Percentiles rank a stretch among this genome's conserved stretches.
These are phyloP conservation scores for Rosa chinensis DNA, from an alignment of 306 rosid genomes.

Conservation along the genomic window DNA sequence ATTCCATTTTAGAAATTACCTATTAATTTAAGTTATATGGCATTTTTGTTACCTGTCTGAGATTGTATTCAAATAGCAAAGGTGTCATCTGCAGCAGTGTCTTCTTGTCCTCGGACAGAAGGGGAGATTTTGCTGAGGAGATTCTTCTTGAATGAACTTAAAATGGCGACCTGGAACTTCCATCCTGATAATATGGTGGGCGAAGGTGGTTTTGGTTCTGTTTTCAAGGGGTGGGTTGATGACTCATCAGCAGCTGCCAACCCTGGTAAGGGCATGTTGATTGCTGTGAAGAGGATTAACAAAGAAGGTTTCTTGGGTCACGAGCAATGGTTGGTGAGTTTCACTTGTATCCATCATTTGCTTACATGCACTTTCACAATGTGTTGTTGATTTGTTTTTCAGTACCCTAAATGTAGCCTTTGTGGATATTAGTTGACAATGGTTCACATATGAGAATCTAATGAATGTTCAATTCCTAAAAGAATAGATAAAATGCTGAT, in stretches of 20 bases:
- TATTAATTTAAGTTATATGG: neutral
- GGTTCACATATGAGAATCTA: neutral
- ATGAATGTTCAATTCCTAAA: neutral
- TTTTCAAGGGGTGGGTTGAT: constrained; percentile 93
- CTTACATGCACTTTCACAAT: neutral
- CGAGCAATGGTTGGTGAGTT: constrained; percentile 95
- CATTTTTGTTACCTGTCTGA: neutral
- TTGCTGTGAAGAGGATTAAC: constrained; percentile 90
- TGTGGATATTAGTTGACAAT: neutral
- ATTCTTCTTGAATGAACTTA: constrained; percentile 69
- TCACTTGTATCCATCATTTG: constrained; percentile 13
- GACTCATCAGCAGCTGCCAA: constrained; percentile 65
- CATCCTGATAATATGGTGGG: constrained; percentile 93
- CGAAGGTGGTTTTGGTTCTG: constrained; percentile 90
- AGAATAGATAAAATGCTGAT: neutral
- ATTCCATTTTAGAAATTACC: neutral
- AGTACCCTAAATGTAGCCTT: neutral
- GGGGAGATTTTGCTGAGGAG: constrained; percentile 83
- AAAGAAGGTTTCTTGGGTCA: constrained; percentile 91
- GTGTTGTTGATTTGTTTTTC: neutral
- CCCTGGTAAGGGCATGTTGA: constrained; percentile 78
- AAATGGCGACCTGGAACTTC: constrained; percentile 79
- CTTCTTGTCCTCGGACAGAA: constrained; percentile 77
- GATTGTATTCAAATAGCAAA: constrained; percentile 47
- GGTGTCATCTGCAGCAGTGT: constrained; percentile 41